Base-by-base conservation (phyloP, 2,329 filamentous ascomycete genomes). In the Knoxdaviesia proteae region DNA sequence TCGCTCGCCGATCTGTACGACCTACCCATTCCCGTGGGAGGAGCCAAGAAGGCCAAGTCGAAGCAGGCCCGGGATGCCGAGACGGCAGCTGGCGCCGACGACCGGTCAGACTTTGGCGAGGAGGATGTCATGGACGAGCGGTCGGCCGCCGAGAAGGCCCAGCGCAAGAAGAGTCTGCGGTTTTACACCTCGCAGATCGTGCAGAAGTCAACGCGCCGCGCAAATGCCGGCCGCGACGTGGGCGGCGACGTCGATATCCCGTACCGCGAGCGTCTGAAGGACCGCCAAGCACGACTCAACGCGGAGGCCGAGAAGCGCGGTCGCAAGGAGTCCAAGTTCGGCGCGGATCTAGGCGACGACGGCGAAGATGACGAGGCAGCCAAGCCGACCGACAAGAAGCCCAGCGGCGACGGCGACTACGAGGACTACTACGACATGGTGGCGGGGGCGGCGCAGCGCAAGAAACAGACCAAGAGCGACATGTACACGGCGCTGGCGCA, bases 151-250 rank as follows among this genome's bases (percentile, higher is more conserved):
- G 84, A 93, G 53, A 98, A 98, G 61, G 82, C 79, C 0, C 73
- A 75, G 46, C 82, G 82, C 59, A 94, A 90, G 68, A 94, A 92
- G 67, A 84, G 76, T 49, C 71, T 98, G 45, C 81, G 86, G 48
- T 98, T 98, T 68, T 98, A 98, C 69, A 96, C 92, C 3, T 94
- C 87, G 3, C 90, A 98, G 57, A 90, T 98, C 49, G 80, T 83
- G 32, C 88, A 96, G 58, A 96, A 94, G 61, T 77, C 84, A 44
- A 93, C 84, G 63, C 87, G 84, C 57, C 83, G 83, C 44, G 74
- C 77, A 5, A 74, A 68, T 33, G 80, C 79, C 36, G 79, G 80
- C 37, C 73, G 77, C 47, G 77, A 82, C 45, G 74, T 77, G 1
- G 83, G 83, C 49, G 84, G 84, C 50, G 84, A 92, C 55, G 69